These are phyloP conservation scores for Helicostylum pulchrum DNA, from an alignment of 192 early-diverging fungal species.

Conservation along the genomic window DNA sequence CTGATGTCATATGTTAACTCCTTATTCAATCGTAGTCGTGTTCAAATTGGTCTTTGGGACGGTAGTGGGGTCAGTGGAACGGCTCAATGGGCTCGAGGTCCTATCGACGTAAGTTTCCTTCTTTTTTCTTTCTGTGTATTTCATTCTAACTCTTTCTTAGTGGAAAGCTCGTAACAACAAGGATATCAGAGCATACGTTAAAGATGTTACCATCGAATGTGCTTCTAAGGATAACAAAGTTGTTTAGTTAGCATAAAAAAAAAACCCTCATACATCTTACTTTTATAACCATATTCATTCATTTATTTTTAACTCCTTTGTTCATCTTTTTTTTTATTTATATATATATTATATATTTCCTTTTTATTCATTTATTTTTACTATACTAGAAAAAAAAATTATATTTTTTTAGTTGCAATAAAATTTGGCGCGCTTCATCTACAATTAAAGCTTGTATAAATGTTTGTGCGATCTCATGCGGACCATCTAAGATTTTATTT, in stretches of 20 bases:
- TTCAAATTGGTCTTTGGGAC: conserved; percentile 54
- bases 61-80: conserved; percentile 37
- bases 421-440: no score
- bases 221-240: conserved; percentile 9
- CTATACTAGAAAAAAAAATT: not conserved
- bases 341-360: no score
- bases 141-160: not conserved
- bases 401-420: no score
- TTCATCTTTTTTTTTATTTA: no score
- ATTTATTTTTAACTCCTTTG: no score
- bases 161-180: not conserved
- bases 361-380: conserved; percentile 4
- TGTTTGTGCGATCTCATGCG: no score
- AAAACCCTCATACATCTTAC: not conserved
- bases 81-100: conserved; percentile 32
- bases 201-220: conserved; percentile 24
- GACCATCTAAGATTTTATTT: no score
- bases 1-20: not conserved
- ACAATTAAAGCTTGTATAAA: no score
- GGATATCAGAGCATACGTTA: conserved; percentile 19
- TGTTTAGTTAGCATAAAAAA: not conserved
- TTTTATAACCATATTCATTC: no score
- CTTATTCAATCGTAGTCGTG: conserved; percentile 19
- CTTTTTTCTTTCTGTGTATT: not conserved
- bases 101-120: conserved; percentile 17